Evolutionary conservation across 139 green algal genomes (phyloP).

Genomic region (Chlamydomonas eustigma): DNA sequence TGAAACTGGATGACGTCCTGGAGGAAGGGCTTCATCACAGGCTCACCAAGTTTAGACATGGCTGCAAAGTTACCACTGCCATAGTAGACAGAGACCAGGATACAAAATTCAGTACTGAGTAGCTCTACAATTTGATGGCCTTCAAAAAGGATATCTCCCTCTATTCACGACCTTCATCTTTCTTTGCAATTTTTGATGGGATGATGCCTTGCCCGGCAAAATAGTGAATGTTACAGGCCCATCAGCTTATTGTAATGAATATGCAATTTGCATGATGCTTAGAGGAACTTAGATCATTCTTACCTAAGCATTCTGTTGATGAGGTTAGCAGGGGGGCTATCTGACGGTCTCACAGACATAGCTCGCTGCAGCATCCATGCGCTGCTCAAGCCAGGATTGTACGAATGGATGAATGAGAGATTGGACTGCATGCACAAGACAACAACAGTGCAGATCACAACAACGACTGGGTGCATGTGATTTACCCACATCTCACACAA

Average conservation of each 20-base stretch:
- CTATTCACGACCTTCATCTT: not conserved
- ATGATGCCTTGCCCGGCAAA: not conserved
- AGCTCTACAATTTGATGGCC: too few species aligned
- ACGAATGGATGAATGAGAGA: slow-evolving; percentile 62
- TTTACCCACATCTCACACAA: too few species aligned
- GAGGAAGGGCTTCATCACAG: slow-evolving; percentile 81
- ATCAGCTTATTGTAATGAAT: not conserved
- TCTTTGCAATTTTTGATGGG: not conserved
- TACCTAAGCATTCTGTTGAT: slow-evolving; percentile 72
- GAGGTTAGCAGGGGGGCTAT: slow-evolving; percentile 38
- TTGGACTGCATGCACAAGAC: slow-evolving; percentile 18
- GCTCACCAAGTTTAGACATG: slow-evolving; percentile 70
- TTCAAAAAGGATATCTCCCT: not conserved
- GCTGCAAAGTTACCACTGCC: slow-evolving; percentile 71
- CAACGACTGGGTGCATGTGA: not conserved
- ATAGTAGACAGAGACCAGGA: not conserved
- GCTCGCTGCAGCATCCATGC: slow-evolving; percentile 85
- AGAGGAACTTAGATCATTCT: not conserved
- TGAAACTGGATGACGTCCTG: slow-evolving; percentile 83
- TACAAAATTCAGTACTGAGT: too few species aligned
- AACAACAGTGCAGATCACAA: not conserved
- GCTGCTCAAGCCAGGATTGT: slow-evolving; percentile 60
- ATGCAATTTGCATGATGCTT: not conserved
- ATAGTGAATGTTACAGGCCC: not conserved
- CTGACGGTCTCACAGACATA: slow-evolving; percentile 67